These are phyloP conservation scores for Chloris gayana DNA, from an alignment of 176 grass and related monocot species.

Conservation along the genomic window DNA sequence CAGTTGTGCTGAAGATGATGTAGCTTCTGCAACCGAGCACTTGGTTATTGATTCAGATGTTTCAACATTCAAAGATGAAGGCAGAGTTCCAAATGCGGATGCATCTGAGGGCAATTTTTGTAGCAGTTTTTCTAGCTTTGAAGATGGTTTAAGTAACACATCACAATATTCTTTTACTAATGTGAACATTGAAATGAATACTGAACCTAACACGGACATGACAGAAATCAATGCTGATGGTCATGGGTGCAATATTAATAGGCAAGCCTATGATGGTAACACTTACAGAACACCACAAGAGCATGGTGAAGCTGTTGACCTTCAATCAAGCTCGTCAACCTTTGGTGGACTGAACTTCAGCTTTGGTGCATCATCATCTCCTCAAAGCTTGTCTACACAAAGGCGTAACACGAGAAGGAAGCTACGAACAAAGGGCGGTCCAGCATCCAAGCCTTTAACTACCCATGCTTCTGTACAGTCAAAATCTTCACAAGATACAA, in stretches of 20 bases:
- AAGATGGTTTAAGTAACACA: conserved; percentile 33
- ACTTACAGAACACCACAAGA: conserved; percentile 10
- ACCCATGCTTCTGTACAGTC: conserved; percentile 34
- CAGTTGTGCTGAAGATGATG: conserved; percentile 48
- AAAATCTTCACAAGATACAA: conserved; percentile 43
- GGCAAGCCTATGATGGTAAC: conserved; percentile 31
- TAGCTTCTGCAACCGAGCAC: conserved; percentile 58
- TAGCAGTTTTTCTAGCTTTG: conserved; percentile 58
- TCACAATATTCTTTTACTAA: conserved; percentile 43
- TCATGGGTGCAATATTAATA: conserved; percentile 17
- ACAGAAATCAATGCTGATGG: conserved; percentile 40
- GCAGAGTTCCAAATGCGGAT: conserved; percentile 18
- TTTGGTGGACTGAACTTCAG: conserved; percentile 48
- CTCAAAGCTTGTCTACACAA: conserved; percentile 35
- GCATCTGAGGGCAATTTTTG: conserved; percentile 41
- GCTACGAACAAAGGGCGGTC: conserved; percentile 51
- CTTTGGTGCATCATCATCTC: conserved; percentile 41
- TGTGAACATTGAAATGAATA: conserved; percentile 23
- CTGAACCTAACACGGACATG: conserved; percentile 18
- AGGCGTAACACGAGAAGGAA: conserved; percentile 74
- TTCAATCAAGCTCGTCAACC: conserved; percentile 38
- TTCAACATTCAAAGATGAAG: conserved; percentile 32
- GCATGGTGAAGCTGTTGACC: conserved; percentile 29
- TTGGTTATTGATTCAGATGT: conserved; percentile 51
- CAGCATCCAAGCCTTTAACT: conserved; percentile 38